Base-by-base conservation (phyloP, 2,329 filamentous ascomycete species). In the Penicillium brasilianum region DNA sequence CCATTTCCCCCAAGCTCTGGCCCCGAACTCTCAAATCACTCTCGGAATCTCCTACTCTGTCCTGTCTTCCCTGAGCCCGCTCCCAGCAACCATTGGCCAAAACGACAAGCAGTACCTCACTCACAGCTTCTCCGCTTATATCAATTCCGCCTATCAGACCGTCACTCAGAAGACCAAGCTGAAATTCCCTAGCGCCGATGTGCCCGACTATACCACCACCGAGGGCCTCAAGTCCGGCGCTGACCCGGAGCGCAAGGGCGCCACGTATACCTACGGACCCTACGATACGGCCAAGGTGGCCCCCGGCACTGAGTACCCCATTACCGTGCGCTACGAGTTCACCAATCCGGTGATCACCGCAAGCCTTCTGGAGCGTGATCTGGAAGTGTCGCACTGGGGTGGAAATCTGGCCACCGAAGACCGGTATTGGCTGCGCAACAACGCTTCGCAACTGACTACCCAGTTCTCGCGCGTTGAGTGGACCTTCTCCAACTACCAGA, bases 361-460 rank as follows among this genome's bases (percentile, higher is more conserved):
- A 54, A 87, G 88, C 36, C 82, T 87, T 16, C 83, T 99, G 61
- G 92, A 98, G 79, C 89, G 95, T 62, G 93, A 98, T 72, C 82
- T 99, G 65, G 95, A 99, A 77, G 90, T 99, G 70, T 96, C 92
- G 75, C 95, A 98, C 79, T 99, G 95, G 95, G 95, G 95, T 68
- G 95, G 95, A 64, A 99, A 99, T 75, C 80, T 98, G 57, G 95
- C 95, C 1, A 92, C 93, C 53, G 95, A 99, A 80, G 95, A 99
- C 81, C 88, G 92, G 60, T 97, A 97, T 80, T 92, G 90, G 77
- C 84, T 98, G 68, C 87, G 87, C 71, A 94, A 99, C 83, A 88
- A 90, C 65, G 95, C 90, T 65, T 96, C 95, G 53, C 89, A 90
- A 76, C 83, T 94, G 53, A 84, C 86, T 36, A 82, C 83, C 60